Percentiles rank a stretch among this genome's conserved stretches.
Evolutionary conservation across 2,329 filamentous ascomycete species (phyloP).

Genomic region (Ramichloridium luteum): DNA sequence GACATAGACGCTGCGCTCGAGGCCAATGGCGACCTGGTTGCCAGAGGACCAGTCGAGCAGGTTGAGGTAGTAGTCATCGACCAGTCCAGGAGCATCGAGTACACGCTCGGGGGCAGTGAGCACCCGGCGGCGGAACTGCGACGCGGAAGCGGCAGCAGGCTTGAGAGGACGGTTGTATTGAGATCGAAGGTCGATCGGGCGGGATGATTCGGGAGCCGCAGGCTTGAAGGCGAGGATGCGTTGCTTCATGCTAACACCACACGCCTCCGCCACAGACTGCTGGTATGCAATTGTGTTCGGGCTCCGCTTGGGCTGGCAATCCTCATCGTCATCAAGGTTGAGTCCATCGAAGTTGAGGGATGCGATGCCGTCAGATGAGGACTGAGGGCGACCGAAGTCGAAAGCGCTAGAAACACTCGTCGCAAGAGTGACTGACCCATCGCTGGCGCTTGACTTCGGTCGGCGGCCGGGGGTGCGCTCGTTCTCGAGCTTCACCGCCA

Average conservation of each 20-base stretch:
- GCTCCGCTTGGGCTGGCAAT: slow-evolving; percentile 56
- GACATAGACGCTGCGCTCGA: slow-evolving; percentile 94
- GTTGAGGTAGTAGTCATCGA: slow-evolving; percentile 99
- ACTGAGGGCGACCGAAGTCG: slow-evolving; percentile 47
- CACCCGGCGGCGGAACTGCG: slow-evolving; percentile 82
- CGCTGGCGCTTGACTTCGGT: slow-evolving; percentile 56
- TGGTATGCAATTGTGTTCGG: slow-evolving; percentile 86
- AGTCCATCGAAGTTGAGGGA: slow-evolving; percentile 65
- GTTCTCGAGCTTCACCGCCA: slow-evolving; percentile 70
- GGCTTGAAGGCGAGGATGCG: slow-evolving; percentile 98
- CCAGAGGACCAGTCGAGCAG: slow-evolving; percentile 94
- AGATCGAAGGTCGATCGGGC: slow-evolving; percentile 91
- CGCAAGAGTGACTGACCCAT: slow-evolving; percentile 65
- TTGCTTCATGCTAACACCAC: slow-evolving; percentile 84
- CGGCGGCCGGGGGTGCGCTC: slow-evolving; percentile 51
- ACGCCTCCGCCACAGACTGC: slow-evolving; percentile 78
- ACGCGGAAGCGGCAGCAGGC: slow-evolving; percentile 57
- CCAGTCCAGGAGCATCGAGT: slow-evolving; percentile 84
- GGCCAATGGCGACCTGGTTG: slow-evolving; percentile 94
- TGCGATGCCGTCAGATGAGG: slow-evolving; percentile 46
- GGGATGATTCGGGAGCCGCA: slow-evolving; percentile 91
- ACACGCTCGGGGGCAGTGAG: slow-evolving; percentile 92
- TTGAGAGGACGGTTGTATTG: slow-evolving; percentile 97
- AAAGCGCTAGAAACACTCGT: slow-evolving; percentile 54
- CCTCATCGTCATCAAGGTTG: slow-evolving; percentile 57